Percentiles rank a stretch among this genome's conserved stretches.
Evolutionary conservation across 2,329 filamentous ascomycete species (phyloP).

Genomic region (Tympanopsis confertula): DNA sequence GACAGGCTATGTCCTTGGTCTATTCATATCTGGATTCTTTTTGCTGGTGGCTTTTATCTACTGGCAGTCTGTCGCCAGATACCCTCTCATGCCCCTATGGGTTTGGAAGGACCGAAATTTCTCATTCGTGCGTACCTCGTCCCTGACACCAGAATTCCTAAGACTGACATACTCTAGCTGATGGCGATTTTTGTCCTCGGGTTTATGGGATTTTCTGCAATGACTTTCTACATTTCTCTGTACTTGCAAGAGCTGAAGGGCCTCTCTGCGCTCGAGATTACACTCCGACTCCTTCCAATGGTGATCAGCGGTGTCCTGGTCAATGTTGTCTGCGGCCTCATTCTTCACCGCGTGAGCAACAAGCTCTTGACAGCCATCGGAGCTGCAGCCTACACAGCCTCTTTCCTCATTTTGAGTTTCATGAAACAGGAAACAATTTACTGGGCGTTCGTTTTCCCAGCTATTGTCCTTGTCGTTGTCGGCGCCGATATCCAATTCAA

Average conservation of each 20-base stretch:
- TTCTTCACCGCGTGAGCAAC: slow-evolving; percentile 54
- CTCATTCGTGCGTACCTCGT: slow-evolving; percentile 33
- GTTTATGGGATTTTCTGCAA: slow-evolving; percentile 49
- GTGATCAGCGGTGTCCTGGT: slow-evolving; percentile 49
- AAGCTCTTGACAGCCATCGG: slow-evolving; percentile 43
- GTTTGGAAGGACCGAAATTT: slow-evolving; percentile 54
- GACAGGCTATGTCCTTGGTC: slow-evolving; percentile 46
- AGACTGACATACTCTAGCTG: slow-evolving; percentile 21
- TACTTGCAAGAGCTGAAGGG: slow-evolving; percentile 48
- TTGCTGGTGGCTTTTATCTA: slow-evolving; percentile 44
- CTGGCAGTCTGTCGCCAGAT: slow-evolving; percentile 44
- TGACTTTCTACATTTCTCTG: slow-evolving; percentile 51
- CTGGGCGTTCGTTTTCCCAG: slow-evolving; percentile 55
- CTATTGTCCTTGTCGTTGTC: slow-evolving; percentile 45
- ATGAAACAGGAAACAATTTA: slow-evolving; percentile 37
- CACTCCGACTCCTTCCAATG: slow-evolving; percentile 54
- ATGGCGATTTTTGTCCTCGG: slow-evolving; percentile 45
- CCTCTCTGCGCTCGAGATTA: slow-evolving; percentile 43
- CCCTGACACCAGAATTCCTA: slow-evolving; percentile 1
- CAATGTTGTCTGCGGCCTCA: slow-evolving; percentile 48
- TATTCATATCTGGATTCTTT: slow-evolving; percentile 46
- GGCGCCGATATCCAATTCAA: slow-evolving; percentile 63
- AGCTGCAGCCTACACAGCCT: slow-evolving; percentile 23
- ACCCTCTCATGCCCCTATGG: slow-evolving; percentile 39
- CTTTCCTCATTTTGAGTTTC: slow-evolving; percentile 40